These are phyloP conservation scores for Hibiscus syriacus DNA, from an alignment of 345 rosid species.

Conservation along the genomic window DNA sequence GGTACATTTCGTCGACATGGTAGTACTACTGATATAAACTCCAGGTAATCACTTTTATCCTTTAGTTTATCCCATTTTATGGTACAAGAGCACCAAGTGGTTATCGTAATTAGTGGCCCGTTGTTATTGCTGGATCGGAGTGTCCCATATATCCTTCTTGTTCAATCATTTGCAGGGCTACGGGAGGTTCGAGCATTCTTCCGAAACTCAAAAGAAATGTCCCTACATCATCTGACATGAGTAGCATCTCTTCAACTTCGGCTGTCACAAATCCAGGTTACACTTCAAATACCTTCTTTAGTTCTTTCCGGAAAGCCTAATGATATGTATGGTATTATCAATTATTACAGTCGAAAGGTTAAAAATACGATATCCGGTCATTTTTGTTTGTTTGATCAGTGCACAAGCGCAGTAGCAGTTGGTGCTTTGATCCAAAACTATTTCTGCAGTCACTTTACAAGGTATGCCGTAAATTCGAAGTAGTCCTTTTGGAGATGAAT, in stretches of 20 bases:
- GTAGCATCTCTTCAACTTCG: neutral
- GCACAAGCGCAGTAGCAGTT: constrained; percentile 44
- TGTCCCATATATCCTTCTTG: neutral
- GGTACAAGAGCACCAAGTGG: neutral
- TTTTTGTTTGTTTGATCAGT: constrained; percentile 32
- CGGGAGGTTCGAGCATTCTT: constrained; percentile 11
- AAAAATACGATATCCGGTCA: too few species aligned
- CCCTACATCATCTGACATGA: neutral
- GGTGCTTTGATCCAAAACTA: constrained; percentile 74
- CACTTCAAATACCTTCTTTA: neutral
- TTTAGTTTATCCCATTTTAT: too few species aligned
- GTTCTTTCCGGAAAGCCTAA: neutral
- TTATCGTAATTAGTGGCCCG: too few species aligned
- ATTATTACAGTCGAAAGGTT: neutral
- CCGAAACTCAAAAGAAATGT: neutral
- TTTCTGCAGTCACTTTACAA: constrained; percentile 79
- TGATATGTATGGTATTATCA: too few species aligned
- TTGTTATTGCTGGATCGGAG: neutral
- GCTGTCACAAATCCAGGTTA: neutral
- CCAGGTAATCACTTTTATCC: too few species aligned
- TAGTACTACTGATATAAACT: constrained; percentile 48
- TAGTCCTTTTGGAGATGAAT: neutral
- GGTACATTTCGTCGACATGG: constrained; percentile 44
- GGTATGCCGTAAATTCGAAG: constrained; percentile 30
- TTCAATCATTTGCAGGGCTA: constrained; percentile 26